A percentile compares a stretch with the other conserved stretches of the same genome.
phyloP scores from a whole-genome alignment of 108 stramenopile genomes.

The Pseudonitzschia pungens region DNA sequence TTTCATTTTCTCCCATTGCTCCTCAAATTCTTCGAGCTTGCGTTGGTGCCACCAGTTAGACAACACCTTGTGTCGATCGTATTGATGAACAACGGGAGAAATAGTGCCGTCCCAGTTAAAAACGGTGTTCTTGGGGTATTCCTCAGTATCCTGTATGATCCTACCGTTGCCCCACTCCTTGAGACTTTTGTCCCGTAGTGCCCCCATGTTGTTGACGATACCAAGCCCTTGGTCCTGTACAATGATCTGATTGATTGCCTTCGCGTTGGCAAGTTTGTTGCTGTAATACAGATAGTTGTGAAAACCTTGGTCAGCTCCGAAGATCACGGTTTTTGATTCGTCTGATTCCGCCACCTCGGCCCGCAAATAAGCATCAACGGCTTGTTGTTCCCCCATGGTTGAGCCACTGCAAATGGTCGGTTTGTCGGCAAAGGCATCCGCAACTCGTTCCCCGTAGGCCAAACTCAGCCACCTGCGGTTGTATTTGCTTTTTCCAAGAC shows the following conservation, averaged over 20 bases:
- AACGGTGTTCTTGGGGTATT: conserved; percentile 14
- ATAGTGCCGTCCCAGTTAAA: conserved; percentile 50
- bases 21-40: not conserved
- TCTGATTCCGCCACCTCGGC: conserved; percentile 61
- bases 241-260: conserved; percentile 37
- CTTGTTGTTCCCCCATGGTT: conserved; percentile 60
- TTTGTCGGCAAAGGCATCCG: conserved; percentile 37
- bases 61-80: conserved; percentile 49
- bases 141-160: conserved; percentile 15
- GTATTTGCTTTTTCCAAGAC: conserved; percentile 44
- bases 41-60: conserved; percentile 1
- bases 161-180: conserved; percentile 49
- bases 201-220: conserved; percentile 62
- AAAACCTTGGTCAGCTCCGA: conserved; percentile 69
- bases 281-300: conserved; percentile 64
- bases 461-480: conserved; percentile 51
- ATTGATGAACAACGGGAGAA: conserved; percentile 60
- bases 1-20: conserved; percentile 10
- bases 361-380: conserved; percentile 52
- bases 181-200: conserved; percentile 37
- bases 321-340: conserved; percentile 43
- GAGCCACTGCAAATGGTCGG: conserved; percentile 58
- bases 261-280: conserved; percentile 37
- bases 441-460: conserved; percentile 47
- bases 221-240: conserved; percentile 61